phyloP scores from a whole-genome alignment of 805 yeast species.

The Metschnikowia sp. region DNA sequence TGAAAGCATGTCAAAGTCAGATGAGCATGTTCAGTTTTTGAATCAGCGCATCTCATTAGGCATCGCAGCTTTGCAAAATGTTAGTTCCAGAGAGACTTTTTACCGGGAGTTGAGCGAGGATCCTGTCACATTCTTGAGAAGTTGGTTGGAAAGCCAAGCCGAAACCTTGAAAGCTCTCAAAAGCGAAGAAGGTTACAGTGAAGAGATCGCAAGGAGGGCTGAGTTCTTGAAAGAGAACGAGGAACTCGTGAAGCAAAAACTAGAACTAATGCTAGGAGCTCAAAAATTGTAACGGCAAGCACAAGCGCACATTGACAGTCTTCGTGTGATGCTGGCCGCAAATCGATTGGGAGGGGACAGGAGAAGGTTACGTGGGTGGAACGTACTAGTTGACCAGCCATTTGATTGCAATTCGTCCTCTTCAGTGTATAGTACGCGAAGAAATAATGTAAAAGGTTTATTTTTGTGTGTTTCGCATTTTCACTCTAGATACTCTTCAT shows the following conservation, averaged over 20 bases:
- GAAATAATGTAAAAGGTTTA: not conserved
- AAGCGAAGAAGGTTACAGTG: slow-evolving; percentile 87
- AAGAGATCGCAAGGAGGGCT: slow-evolving; percentile 82
- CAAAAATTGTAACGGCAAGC: slow-evolving; percentile 13
- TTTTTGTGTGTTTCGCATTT: not conserved
- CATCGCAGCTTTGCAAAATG: slow-evolving; percentile 50
- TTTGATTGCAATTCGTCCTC: not conserved
- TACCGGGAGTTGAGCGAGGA: slow-evolving; percentile 69
- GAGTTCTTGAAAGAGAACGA: slow-evolving; percentile 73
- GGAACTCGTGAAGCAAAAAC: slow-evolving; percentile 65
- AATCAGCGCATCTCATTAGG: slow-evolving; percentile 46
- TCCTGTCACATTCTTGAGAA: slow-evolving; percentile 71
- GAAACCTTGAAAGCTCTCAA: slow-evolving; percentile 81
- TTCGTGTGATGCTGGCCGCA: not conserved
- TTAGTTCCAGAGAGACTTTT: slow-evolving; percentile 69
- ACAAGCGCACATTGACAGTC: not conserved
- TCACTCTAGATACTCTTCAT: slow-evolving; percentile 10
- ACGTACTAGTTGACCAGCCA: not conserved
- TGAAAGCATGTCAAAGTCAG: slow-evolving; percentile 42
- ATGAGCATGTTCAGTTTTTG: slow-evolving; percentile 40
- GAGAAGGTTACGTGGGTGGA: too few species aligned
- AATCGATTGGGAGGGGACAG: not conserved
- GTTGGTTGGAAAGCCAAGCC: slow-evolving; percentile 76
- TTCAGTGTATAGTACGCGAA: not conserved
- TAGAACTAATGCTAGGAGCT: slow-evolving; percentile 68